Evolutionary conservation across 2,329 filamentous ascomycete species (phyloP), one percentile per base, ranked within the genome.

Genomic region (Nemania diffusa): DNA sequence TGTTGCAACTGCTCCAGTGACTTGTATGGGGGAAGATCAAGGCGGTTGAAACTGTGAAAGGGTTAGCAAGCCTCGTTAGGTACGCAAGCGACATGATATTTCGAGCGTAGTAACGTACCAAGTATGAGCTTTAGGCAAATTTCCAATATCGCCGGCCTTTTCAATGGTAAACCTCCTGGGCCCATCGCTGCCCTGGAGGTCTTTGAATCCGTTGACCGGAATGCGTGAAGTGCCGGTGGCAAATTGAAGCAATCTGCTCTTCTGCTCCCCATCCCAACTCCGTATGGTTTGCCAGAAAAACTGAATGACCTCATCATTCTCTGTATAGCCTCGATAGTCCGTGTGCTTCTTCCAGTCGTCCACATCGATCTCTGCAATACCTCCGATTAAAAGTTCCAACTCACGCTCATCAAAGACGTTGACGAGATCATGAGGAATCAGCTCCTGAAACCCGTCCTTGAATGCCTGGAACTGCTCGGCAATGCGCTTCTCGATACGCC

Each of bases 311-410:
- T 97, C 93, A 75, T 99, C 96, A 64, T 91, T 94, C 82, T 99
- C 96, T 9, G 97, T 97, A 86, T 99, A 99, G 62, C 96, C 96
- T 74, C 96, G 92, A 81, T 99, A 99, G 78, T 99, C 96, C 53
- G 96, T 99, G 83, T 99, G 96, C 85, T 99, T 99, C 91, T 99
- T 98, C 96, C 96, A 99, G 81, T 99, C 96, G 68, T 99, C 96
- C 17, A 99, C 95, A 77, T 99, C 96, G 73, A 99, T 99, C 81
- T 99, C 96, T n/a, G 96, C 96, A 75, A 99, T 99, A 86, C 96
- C 96, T 72, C 96, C 96, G 77, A 99, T 98, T 73, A 99, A 87
- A 73, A 99, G 83, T 81, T 99, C 96, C 55, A 99, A 85, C 81
- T 99, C 96, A 75, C 96, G 92, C 84, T 99, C 96, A 77, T 99